These are phyloP conservation scores for Fusarium penzigii DNA, from an alignment of 2,329 filamentous ascomycete genomes.

Conservation along the genomic window DNA sequence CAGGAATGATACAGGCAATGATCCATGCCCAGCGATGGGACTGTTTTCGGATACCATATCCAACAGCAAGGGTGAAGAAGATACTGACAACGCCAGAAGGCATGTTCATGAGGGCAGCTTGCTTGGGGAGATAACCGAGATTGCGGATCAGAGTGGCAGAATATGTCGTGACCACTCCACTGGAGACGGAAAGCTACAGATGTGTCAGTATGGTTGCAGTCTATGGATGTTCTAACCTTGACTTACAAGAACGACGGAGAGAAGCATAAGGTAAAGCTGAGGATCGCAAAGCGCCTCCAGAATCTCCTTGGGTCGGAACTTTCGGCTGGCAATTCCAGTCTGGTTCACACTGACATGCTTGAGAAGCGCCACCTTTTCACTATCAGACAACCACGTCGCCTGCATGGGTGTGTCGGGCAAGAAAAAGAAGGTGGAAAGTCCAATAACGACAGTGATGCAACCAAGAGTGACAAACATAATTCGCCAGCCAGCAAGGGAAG, in stretches of 20 bases:
- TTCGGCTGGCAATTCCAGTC: conserved; percentile 56
- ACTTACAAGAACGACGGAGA: conserved; percentile 50
- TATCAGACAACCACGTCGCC: conserved; percentile 45
- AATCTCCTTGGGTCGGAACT: conserved; percentile 54
- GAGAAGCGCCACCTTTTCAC: conserved; percentile 50
- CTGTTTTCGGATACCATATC: conserved; percentile 46
- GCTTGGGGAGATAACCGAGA: conserved; percentile 46
- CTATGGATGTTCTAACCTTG: background rate
- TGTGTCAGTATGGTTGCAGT: conserved; percentile 1
- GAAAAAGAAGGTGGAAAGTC: conserved; percentile 34
- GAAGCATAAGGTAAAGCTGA: conserved; percentile 52
- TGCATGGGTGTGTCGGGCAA: conserved; percentile 49
- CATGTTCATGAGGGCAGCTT: conserved; percentile 55
- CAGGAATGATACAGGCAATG: conserved; percentile 49
- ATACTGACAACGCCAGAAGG: conserved; percentile 55
- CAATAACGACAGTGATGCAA: conserved; percentile 40
- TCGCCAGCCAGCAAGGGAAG: conserved; percentile 64
- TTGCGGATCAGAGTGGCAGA: conserved; percentile 53
- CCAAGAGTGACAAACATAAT: conserved; percentile 73
- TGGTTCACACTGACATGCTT: conserved; percentile 59
- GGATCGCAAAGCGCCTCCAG: conserved; percentile 52
- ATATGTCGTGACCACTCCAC: conserved; percentile 56
- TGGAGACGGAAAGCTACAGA: conserved; percentile 47
- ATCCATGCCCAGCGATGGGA: conserved; percentile 54
- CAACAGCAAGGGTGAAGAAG: conserved; percentile 50